Base-by-base conservation (phyloP, 768 basidiomycete genomes). In the Strobilomyces confusus region DNA sequence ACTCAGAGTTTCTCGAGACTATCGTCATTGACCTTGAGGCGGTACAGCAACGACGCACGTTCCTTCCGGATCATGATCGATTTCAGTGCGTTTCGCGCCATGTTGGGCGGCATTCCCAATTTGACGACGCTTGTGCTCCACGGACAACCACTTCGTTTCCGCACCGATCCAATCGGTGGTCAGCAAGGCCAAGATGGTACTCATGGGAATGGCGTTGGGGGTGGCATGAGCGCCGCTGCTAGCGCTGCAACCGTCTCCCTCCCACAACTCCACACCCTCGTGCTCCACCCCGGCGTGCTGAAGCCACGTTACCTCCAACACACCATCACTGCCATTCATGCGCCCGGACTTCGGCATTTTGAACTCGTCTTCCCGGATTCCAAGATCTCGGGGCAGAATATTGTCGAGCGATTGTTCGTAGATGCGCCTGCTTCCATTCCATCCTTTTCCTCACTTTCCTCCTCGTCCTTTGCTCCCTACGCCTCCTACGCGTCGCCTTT, bases 311-410 rank as follows among this genome's bases (percentile, higher is more conserved):
- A 64, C 51, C 53, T 70, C 49, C 67, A 68, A 48, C 60, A 68
- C 23, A 63, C 64, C 17, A 55, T 68, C 22, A 60, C 69, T 5
- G 60, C 64, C 26, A 60, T 68, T 20, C 58, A 59, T 13, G 69
- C 66, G 0, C 67, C 69, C 3, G 59, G 56, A 11, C 58, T 68
- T 9, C 69, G 64, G 36, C 69, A 69, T 19, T 68, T 68, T 23
- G 69, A 68, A 33, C 69, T 68, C 9, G 58, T 70, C 36, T 68
- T 70, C 29, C 69, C 67, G 9, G 68, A 70, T 42, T 66, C 66
- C 2, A 64, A 57, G 33, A 48, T 62, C 1, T 62, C 60, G 4
- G 69, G 69, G 4, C 69, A 66, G 44, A 68, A 49, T 22, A 34
- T 68, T 32, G 48, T 57, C 25, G 62, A 68, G 42, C 62, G 57